A percentile compares a stretch with the other conserved stretches of the same genome.
Conservation (phyloP, 1,284 basidiomycete genomes). For the Austroboletus niveus region DNA sequence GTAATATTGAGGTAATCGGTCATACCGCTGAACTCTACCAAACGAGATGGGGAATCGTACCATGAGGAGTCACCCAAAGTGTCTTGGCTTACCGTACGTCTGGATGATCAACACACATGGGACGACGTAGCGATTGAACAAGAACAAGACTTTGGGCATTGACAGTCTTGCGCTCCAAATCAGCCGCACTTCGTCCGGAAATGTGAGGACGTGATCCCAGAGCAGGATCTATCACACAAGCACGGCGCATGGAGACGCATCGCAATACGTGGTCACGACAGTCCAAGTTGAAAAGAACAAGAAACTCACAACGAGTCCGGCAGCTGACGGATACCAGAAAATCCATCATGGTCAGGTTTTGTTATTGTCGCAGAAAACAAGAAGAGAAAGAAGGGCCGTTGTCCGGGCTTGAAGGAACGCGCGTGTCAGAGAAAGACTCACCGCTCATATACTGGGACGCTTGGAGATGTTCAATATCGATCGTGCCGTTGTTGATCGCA, state of each 20-base stretch:
- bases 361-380: neutral
- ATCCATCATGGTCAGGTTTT: neutral
- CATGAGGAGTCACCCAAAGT: neutral
- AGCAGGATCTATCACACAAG: constrained; percentile 37
- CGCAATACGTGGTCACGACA: neutral
- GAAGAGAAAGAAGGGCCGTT: neutral
- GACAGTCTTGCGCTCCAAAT: constrained; percentile 45
- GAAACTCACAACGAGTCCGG: constrained; percentile 24
- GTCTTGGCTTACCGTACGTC: constrained; percentile 35
- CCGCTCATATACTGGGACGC: constrained; percentile 28
- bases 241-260: neutral
- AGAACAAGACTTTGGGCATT: constrained; percentile 43
- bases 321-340: constrained; percentile 10
- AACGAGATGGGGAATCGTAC: neutral
- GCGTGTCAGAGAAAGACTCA: constrained; percentile 7
- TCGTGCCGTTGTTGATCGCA: neutral
- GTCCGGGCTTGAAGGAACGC: neutral
- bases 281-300: neutral
- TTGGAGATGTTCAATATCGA: constrained; percentile 6
- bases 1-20: constrained; percentile 8
- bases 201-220: constrained; percentile 48
- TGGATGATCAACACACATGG: constrained; percentile 38
- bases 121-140: constrained; percentile 48
- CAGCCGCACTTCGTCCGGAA: constrained; percentile 44
- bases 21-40: constrained; percentile 29